A percentile compares a stretch with the other conserved stretches of the same genome.
phyloP scores from a whole-genome alignment of 1,139 yeast genomes.

The Insectozyma bohioensis region DNA sequence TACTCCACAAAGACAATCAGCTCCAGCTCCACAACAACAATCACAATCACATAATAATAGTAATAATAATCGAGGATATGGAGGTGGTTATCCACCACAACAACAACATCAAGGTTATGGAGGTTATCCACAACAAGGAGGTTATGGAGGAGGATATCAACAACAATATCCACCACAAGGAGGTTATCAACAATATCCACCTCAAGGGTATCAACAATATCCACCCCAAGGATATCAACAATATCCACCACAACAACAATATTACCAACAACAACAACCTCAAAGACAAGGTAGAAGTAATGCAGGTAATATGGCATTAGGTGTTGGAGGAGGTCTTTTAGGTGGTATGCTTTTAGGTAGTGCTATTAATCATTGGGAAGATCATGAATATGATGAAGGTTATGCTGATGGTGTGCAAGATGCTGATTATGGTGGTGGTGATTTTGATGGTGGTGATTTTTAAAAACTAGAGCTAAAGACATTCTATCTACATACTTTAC shows the following conservation, averaged over 20 bases:
- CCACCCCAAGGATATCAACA: conserved; percentile 15
- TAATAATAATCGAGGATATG: too few relatives aligned
- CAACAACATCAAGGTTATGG: conserved; percentile 15
- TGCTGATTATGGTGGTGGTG: conserved; percentile 31
- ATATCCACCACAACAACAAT: conserved; percentile 17
- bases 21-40: conserved; percentile 8
- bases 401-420: conserved; percentile 35
- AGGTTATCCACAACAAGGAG: conserved; percentile 12
- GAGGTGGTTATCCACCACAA: too few relatives aligned
- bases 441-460: conserved; percentile 22
- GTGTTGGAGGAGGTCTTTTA: conserved; percentile 78
- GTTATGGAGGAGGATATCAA: conserved; percentile 9
- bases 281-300: conserved; percentile 17
- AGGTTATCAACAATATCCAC: conserved; percentile 21
- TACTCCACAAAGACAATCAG: conserved; percentile 11
- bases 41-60: conserved; percentile 8
- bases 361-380: conserved; percentile 32
- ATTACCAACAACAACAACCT: conserved; percentile 18
- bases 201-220: conserved; percentile 20
- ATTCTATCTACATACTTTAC: too few relatives aligned
- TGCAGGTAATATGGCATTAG: conserved; percentile 57
- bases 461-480: too few relatives aligned
- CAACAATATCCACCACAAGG: conserved; percentile 22
- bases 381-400: conserved; percentile 26
- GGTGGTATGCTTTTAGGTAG: conserved; percentile 69